Evolutionary conservation across 176 grass and related monocot species (phyloP).

Genomic region (Paspalum vaginatum): DNA sequence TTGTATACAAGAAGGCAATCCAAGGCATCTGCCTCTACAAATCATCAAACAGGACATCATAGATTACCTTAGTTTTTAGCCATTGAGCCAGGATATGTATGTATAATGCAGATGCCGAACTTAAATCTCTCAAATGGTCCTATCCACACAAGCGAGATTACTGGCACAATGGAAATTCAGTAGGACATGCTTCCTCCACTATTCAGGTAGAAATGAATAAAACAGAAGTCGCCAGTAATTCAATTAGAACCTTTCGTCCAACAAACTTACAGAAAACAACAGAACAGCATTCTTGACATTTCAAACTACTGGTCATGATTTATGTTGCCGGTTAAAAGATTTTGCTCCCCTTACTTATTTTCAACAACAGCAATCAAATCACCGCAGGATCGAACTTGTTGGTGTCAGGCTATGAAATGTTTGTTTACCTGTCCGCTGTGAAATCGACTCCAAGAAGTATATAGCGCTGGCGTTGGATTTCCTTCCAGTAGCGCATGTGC

Average conservation of each 20-base stretch:
- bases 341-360: background rate
- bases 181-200: background rate
- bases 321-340: background rate
- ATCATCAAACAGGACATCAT: background rate
- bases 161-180: background rate
- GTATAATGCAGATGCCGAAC: background rate
- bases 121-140: background rate
- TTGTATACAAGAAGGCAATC: background rate
- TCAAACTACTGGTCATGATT: background rate
- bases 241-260: background rate
- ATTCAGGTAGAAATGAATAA: background rate
- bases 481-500: constrained; percentile 14
- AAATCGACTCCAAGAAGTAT: constrained; percentile 50
- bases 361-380: background rate
- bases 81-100: background rate
- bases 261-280: background rate
- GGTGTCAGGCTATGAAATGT: background rate
- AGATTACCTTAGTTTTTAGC: background rate
- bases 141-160: too few species aligned
- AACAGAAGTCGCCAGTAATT: background rate
- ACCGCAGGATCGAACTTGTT: background rate
- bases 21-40: background rate
- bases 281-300: background rate
- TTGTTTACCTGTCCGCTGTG: constrained; percentile 51
- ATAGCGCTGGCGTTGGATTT: constrained; percentile 20